Conservation (phyloP, 2,329 filamentous ascomycete species). For the Apiospora pterosperma region DNA sequence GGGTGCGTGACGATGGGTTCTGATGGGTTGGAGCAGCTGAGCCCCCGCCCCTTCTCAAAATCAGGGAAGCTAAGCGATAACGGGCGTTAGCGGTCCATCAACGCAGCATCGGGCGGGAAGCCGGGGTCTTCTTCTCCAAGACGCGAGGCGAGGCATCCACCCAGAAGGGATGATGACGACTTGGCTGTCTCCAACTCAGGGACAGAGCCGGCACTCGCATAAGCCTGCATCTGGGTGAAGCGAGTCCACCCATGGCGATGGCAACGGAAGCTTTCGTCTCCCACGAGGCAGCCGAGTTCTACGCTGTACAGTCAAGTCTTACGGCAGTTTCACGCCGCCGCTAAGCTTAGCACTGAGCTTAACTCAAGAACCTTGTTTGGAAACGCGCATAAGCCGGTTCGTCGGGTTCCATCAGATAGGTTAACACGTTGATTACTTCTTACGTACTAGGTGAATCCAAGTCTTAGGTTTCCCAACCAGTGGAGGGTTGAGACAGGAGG, state of each 20-base stretch:
- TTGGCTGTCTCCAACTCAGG: background rate
- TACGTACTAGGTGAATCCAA: background rate
- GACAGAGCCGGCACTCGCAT: background rate
- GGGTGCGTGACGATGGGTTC: background rate
- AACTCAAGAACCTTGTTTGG: background rate
- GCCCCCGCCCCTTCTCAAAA: background rate
- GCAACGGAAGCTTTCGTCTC: background rate
- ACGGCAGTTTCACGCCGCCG: background rate
- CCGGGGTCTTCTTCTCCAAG: background rate
- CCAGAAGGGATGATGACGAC: background rate
- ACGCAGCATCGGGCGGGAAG: background rate
- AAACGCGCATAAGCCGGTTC: background rate
- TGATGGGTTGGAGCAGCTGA: background rate
- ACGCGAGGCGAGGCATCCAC: background rate
- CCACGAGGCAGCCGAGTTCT: background rate
- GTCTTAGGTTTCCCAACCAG: no score
- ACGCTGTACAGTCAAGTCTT: no score
- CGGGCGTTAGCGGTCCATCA: background rate
- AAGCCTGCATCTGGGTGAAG: background rate
- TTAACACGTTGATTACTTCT: background rate
- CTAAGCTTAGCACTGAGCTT: background rate
- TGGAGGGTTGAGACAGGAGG: background rate
- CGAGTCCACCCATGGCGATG: background rate
- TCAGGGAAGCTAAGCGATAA: background rate
- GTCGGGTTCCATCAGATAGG: background rate